Percentiles rank a stretch among this genome's conserved stretches.
Conservation (phyloP, 495 filamentous ascomycete species). For the Amorphotheca resinae region DNA sequence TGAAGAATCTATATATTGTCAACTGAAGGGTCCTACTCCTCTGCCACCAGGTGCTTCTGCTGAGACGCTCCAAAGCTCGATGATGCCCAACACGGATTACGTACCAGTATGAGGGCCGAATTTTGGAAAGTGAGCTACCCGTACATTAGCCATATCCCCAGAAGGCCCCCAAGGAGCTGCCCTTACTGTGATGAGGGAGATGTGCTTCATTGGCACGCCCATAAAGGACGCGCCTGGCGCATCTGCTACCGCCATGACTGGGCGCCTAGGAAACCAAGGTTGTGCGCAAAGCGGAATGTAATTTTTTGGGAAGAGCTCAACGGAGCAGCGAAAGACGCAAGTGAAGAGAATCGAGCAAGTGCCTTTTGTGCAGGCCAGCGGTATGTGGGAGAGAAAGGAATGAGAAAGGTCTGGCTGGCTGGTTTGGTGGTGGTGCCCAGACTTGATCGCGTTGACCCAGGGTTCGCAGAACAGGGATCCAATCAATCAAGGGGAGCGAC, state of each 20-base stretch:
- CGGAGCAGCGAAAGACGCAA: not conserved
- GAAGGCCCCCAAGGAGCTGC: not conserved
- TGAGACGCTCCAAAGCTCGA: not conserved
- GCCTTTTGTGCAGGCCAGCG: not conserved
- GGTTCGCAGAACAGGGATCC: no score
- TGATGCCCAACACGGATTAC: constrained; percentile 13
- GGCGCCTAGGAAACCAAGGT: not conserved
- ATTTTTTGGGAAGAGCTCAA: not conserved
- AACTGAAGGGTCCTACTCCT: constrained; percentile 1
- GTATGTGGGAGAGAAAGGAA: no score
- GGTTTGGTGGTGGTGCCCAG: no score
- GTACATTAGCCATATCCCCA: constrained; percentile 17
- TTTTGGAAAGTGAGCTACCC: constrained; percentile 66
- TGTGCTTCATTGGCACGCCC: constrained; percentile 62
- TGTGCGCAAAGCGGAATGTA: not conserved
- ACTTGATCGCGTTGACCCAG: no score
- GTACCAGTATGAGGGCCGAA: constrained; percentile 61
- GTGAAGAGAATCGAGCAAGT: not conserved
- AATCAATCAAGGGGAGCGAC: no score
- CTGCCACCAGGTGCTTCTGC: not conserved
- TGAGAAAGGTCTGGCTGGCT: no score
- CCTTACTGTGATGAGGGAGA: constrained; percentile 66
- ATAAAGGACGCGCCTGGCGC: constrained; percentile 29
- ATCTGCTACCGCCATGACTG: constrained; percentile 11
- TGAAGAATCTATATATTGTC: constrained; percentile 48